phyloP scores from a whole-genome alignment of 1,284 basidiomycete genomes.

The Cryptococcus floricola region DNA sequence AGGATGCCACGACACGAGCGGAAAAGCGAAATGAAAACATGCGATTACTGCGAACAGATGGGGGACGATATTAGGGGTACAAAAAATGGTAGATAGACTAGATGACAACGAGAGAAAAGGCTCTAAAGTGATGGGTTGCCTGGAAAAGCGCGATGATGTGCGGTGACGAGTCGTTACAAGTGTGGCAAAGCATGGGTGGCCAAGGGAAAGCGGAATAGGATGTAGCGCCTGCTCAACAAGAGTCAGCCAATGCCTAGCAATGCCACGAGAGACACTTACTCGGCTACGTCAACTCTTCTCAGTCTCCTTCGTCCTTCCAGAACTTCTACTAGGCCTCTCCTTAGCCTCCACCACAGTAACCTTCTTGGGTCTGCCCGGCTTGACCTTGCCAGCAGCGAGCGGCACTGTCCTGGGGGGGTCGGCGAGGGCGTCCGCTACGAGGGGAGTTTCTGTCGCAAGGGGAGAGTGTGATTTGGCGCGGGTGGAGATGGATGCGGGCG shows the following conservation, averaged over 20 bases:
- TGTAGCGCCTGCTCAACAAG: background rate
- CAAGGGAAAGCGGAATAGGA: background rate
- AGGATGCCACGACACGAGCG: background rate
- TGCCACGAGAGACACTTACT: background rate
- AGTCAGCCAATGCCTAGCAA: background rate
- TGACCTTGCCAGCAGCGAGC: background rate
- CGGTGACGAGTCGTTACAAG: background rate
- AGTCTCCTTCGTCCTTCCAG: background rate
- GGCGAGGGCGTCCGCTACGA: background rate
- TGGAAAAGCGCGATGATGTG: background rate
- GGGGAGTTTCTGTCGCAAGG: background rate
- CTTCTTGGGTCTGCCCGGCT: background rate
- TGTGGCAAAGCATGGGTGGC: background rate
- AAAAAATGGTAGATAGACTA: background rate
- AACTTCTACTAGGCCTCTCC: background rate
- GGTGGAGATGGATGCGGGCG: background rate
- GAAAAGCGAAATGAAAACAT: background rate
- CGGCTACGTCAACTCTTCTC: too few species aligned
- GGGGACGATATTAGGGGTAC: background rate
- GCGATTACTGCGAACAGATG: background rate
- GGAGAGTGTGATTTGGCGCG: conserved; percentile 2
- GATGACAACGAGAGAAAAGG: background rate
- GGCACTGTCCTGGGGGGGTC: background rate
- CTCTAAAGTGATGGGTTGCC: background rate
- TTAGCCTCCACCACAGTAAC: background rate